Evolutionary conservation across 805 yeast genomes (phyloP).

Genomic region (Schizosaccharomyces lindneri): DNA sequence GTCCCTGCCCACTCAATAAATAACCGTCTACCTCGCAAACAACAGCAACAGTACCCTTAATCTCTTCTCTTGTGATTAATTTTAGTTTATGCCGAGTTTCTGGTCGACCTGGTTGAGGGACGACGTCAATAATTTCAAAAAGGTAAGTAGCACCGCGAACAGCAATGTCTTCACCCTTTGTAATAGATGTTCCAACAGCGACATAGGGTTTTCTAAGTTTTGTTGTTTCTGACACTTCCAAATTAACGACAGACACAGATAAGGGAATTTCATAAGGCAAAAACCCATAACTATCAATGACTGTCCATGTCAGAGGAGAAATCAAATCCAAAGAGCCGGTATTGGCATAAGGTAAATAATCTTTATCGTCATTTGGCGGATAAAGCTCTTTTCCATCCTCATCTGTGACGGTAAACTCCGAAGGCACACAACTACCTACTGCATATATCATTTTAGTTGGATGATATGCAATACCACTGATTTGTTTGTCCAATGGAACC

Average conservation of each 20-base stretch:
- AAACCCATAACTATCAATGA: constrained; percentile 43
- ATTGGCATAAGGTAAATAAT: constrained; percentile 22
- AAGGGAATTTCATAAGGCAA: constrained; percentile 38
- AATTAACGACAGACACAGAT: constrained; percentile 27
- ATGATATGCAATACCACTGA: constrained; percentile 46
- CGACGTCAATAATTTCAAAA: constrained; percentile 53
- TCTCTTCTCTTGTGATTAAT: constrained; percentile 42
- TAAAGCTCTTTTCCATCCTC: constrained; percentile 45
- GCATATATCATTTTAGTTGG: constrained; percentile 36
- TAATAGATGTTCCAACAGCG: constrained; percentile 53
- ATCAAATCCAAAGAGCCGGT: constrained; percentile 39
- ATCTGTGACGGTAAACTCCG: constrained; percentile 40
- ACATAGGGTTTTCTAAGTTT: constrained; percentile 34
- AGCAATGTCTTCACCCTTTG: constrained; percentile 56
- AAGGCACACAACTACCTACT: constrained; percentile 32
- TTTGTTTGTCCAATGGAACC: constrained; percentile 29
- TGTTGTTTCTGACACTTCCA: constrained; percentile 17
- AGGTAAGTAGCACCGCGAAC: constrained; percentile 57
- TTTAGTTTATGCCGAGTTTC: constrained; percentile 61
- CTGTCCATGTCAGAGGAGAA: constrained; percentile 53
- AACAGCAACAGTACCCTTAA: constrained; percentile 63
- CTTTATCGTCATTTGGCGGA: constrained; percentile 17
- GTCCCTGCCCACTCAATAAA: constrained; percentile 67
- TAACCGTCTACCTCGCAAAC: constrained; percentile 64
- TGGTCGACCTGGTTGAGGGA: constrained; percentile 72